Conservation (phyloP, 164 flowering plant genomes). For the Berberis thunbergii region DNA sequence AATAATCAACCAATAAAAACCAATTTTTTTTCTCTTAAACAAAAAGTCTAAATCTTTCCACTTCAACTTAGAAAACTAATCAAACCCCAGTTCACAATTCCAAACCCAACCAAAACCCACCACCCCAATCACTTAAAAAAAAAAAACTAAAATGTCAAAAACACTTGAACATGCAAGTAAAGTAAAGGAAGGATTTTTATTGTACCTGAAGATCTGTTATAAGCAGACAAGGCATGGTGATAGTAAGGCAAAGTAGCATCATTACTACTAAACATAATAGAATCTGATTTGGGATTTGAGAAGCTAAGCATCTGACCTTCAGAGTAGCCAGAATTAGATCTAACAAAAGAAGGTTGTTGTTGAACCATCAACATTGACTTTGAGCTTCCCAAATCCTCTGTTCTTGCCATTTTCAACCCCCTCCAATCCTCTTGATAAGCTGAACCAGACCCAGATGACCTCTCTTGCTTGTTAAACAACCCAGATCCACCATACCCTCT, state of each 20-base stretch:
- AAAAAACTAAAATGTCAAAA: no score
- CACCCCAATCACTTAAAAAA: not conserved
- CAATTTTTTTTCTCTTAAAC: conserved; percentile 7
- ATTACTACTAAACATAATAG: conserved; percentile 11
- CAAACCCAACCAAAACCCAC: conserved; percentile 8
- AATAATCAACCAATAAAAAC: conserved; percentile 8
- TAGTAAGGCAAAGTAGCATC: conserved; percentile 24
- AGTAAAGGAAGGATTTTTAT: not conserved
- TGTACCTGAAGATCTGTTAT: conserved; percentile 50
- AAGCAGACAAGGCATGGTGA: conserved; percentile 23
- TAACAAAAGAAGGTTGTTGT: conserved; percentile 17
- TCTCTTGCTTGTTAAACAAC: conserved; percentile 25
- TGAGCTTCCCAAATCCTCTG: conserved; percentile 26
- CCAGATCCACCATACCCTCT: conserved; percentile 50
- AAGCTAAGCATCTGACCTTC: conserved; percentile 51
- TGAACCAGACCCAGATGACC: conserved; percentile 19
- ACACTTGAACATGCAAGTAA: not conserved
- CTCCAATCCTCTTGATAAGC: conserved; percentile 46
- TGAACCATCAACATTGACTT: conserved; percentile 30
- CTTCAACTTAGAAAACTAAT: conserved; percentile 6
- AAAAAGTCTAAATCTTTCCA: conserved; percentile 9
- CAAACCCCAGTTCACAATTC: conserved; percentile 6
- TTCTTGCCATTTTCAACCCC: conserved; percentile 2
- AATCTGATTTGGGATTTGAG: conserved; percentile 48
- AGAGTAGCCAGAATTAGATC: conserved; percentile 38